Evolutionary conservation across 2,329 filamentous ascomycete species (phyloP), one percentile per base, ranked within the genome.

Genomic region (Plectosphaerella cucumerina): DNA sequence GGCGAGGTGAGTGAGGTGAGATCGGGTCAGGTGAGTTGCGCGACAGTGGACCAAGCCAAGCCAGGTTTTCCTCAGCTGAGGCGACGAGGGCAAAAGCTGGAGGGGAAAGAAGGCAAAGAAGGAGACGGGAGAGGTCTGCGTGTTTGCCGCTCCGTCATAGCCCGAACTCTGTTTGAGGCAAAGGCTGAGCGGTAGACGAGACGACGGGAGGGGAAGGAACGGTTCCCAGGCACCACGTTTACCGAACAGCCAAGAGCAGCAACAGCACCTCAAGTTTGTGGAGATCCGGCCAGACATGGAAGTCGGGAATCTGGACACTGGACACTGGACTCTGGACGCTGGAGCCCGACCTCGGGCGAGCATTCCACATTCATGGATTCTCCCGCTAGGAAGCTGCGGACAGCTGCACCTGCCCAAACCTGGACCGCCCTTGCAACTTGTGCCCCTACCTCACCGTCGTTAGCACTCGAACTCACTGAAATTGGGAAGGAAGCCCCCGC

Each of bases 111-210:
- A 47, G 11, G n/a, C n/a, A n/a, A n/a, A n/a, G n/a, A n/a, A 26
- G 43, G 41, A 41, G 33, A 48, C n/a, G n/a, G n/a, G n/a, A 21
- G 42, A 35, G 33, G 33, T 31, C 26, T 12, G 6, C 11, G 8
- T n/a, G 15, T 23, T 31, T 39, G 39, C n/a, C 33, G 4, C 49
- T 31, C 44, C 50, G 50, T 56, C 54, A 56, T 56, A 55, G 54
- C 49, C 48, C 51, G 50, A 55, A 56, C 54, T 56, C 23, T 55
- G 54, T 56, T 56, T 53, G 35, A 49, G 44, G 48, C 10, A 42
- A 18, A 18, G 18, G n/a, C n/a, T 18, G n/a, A 12, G 26, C 26
- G 26, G 26, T 8, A 31, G 26, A 42, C 17, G n/a, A 10, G 39
- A 18, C n/a, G 17, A 42, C n/a, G 10, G 6, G 39, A 42, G 10